Evolutionary conservation across 75 land plant species (phyloP), one percentile per base, ranked within the genome.

Genomic region (Larix kaempferi): DNA sequence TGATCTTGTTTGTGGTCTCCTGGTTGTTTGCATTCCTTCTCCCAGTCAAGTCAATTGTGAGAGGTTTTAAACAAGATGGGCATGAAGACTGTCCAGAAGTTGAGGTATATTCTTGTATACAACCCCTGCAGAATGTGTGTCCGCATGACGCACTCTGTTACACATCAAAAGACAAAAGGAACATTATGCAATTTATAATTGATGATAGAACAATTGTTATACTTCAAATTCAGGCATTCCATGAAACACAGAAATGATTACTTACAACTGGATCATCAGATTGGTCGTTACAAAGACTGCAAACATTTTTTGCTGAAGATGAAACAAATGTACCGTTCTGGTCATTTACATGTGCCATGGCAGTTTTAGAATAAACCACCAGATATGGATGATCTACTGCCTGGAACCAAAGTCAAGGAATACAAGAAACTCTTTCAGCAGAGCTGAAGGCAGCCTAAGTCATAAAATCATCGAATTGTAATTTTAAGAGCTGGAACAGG

Each of bases 311-410:
- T 39, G 63, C 66, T 63, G 26, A 61, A 21, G 56, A 33, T 29
- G 78, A 58, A 75, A 75, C 74, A 33, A 13, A 56, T 27, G 49
- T 2, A 3, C 41, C 21, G 17, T 66, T 29, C 27, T 62, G 57
- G 15, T 71, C 54, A 12, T 74, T 39, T 22, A 57, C 12, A 64
- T 56, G 44, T 59, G 62, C 10, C 41, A 74, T 65, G 56, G 83
- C 56, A 57, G 80, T 81, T 56, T 41, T 65, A 52, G 94, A 89
- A 83, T 86, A 91, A 4, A 93, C 86, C 74, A 95, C 96, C 75
- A 95, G 91, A 71, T 95, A 95, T 27, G 98, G 98, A 86, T 95
- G 98, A 78, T 95, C 89, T 66, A 95, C 98, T 37, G 98, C 98
- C 96, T 94, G 85, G 25, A 80, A 55, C 49, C 55, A 67, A 71